Conservation (phyloP, 495 filamentous ascomycete species). For the Hypoxylon fuscum region DNA sequence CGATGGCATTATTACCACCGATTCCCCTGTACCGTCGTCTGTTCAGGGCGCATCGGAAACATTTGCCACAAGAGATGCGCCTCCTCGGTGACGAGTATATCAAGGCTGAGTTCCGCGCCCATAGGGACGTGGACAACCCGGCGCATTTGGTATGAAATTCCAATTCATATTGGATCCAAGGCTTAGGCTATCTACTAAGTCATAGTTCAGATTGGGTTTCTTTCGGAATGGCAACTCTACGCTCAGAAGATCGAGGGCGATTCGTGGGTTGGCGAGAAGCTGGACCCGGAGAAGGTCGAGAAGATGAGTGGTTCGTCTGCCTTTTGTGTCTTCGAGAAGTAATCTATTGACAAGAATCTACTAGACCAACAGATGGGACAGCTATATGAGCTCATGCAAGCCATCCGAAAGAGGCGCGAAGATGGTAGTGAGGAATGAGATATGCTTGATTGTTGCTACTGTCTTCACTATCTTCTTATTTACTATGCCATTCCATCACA, state of each 20-base stretch:
- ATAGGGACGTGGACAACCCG: constrained; percentile 85
- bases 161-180: background rate
- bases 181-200: background rate
- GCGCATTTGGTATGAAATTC: constrained; percentile 77
- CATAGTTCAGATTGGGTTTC: constrained; percentile 79
- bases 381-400: constrained; percentile 91
- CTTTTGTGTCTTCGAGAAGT: background rate
- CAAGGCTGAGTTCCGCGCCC: constrained; percentile 88
- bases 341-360: constrained; percentile 8
- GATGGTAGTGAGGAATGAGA: constrained; percentile 48
- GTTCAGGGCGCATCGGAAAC: constrained; percentile 83
- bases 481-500: no score
- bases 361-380: constrained; percentile 92
- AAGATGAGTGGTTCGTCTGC: constrained; percentile 89
- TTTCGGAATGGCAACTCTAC: constrained; percentile 96
- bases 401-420: constrained; percentile 70
- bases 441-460: no score
- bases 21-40: constrained; percentile 89
- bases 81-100: constrained; percentile 89
- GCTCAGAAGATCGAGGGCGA: constrained; percentile 90
- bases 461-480: background rate
- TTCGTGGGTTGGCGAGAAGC: constrained; percentile 76
- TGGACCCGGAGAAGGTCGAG: constrained; percentile 80
- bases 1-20: constrained; percentile 85
- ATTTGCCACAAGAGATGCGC: constrained; percentile 76